phyloP scores from a whole-genome alignment of 2,329 filamentous ascomycete genomes.

The Celoporthe dispersa region DNA sequence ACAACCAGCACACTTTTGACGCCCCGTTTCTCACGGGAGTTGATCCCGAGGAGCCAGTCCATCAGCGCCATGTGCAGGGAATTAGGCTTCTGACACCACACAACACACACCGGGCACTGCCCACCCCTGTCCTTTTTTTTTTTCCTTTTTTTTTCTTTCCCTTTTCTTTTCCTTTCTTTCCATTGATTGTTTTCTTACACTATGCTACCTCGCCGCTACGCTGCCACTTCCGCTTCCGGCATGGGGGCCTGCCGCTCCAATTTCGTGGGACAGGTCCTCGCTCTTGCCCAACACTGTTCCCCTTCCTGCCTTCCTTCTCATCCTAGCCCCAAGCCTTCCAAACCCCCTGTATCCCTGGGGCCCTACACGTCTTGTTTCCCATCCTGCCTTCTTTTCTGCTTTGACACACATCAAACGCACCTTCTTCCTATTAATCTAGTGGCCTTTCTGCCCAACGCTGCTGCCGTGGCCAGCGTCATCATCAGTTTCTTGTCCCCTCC shows the following conservation, averaged over 20 bases:
- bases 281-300: neutral
- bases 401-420: neutral
- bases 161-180: neutral
- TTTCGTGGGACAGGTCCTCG: neutral
- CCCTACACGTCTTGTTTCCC: neutral
- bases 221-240: neutral
- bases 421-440: neutral
- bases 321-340: too few species aligned
- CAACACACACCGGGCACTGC: neutral
- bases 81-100: neutral
- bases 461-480: neutral
- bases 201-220: neutral
- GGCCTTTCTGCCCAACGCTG: neutral
- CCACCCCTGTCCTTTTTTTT: too few species aligned
- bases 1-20: neutral
- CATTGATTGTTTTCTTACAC: neutral
- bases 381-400: neutral
- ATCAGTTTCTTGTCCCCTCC: neutral
- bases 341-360: too few species aligned
- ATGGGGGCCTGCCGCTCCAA: neutral
- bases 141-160: neutral
- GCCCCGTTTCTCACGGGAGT: neutral
- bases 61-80: neutral
- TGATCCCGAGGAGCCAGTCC: neutral
- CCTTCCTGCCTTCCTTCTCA: neutral